Evolutionary conservation across 2,329 filamentous ascomycete species (phyloP).

Genomic region (Botryotinia narcissicola): DNA sequence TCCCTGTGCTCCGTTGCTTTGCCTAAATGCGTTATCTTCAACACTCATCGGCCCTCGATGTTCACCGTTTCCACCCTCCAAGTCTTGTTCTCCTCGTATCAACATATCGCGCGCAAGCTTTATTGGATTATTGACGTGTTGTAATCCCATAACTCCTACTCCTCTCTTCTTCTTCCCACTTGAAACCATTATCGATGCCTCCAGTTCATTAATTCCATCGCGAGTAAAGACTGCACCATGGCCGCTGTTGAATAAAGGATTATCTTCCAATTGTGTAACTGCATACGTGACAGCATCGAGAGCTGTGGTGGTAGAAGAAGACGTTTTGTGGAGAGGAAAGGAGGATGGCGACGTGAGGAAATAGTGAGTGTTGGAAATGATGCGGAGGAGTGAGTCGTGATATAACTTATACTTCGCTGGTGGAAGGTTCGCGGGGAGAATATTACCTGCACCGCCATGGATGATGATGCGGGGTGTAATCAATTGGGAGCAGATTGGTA

Average conservation of each 20-base stretch:
- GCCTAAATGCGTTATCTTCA: neutral
- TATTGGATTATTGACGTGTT: conserved; percentile 76
- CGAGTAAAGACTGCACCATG: conserved; percentile 84
- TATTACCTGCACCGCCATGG: conserved; percentile 67
- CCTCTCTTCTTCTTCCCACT: conserved; percentile 70
- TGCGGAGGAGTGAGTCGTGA: conserved; percentile 57
- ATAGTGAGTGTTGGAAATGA: conserved; percentile 50
- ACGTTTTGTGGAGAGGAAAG: conserved; percentile 52
- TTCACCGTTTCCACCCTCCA: conserved; percentile 46
- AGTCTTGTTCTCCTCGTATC: conserved; percentile 60
- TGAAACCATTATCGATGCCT: conserved; percentile 84
- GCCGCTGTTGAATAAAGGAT: conserved; percentile 80
- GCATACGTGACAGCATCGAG: conserved; percentile 74
- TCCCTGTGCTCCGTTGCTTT: conserved; percentile 50
- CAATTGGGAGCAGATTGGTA: neutral
- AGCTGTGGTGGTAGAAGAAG: conserved; percentile 46
- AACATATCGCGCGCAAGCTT: conserved; percentile 70
- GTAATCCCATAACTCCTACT: conserved; percentile 72
- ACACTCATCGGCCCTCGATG: conserved; percentile 35
- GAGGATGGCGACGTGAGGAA: conserved; percentile 52
- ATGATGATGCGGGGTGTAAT: conserved; percentile 41
- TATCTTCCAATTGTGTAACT: conserved; percentile 72
- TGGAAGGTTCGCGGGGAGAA: conserved; percentile 58
- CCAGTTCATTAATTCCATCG: conserved; percentile 79
- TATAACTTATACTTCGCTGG: conserved; percentile 57